Percentiles rank a stretch among this genome's conserved stretches.
These are phyloP conservation scores for Acanthamoeba healyi DNA, from an alignment of 208 protist genomes.

Conservation along the genomic window DNA sequence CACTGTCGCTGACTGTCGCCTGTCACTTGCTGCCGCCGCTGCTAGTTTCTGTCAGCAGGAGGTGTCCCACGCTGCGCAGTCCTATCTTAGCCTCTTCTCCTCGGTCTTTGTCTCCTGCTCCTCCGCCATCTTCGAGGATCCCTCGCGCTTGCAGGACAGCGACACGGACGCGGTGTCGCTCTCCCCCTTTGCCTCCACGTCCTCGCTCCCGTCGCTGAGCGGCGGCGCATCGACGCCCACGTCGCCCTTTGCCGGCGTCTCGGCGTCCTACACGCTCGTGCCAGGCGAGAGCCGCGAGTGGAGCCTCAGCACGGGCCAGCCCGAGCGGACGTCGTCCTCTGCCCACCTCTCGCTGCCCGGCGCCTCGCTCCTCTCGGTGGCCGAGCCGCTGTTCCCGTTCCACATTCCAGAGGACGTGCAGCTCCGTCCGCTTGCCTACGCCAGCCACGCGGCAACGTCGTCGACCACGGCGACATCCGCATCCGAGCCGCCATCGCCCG, in stretches of 20 bases:
- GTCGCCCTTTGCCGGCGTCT: not conserved
- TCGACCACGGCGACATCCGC: not conserved
- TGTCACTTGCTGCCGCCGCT: no score
- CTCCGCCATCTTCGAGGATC: slow-evolving; percentile 41
- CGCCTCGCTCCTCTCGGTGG: not conserved
- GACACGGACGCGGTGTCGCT: not conserved
- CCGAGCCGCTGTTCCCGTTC: not conserved
- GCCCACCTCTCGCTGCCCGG: not conserved
- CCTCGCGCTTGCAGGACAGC: not conserved
- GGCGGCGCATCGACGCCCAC: not conserved
- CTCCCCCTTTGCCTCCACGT: not conserved
- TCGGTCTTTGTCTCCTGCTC: slow-evolving; percentile 14
- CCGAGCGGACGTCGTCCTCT: not conserved
- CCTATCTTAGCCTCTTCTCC: slow-evolving; percentile 52
- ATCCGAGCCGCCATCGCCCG: not conserved
- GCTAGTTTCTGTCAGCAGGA: slow-evolving; percentile 58
- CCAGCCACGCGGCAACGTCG: not conserved
- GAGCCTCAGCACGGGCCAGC: not conserved
- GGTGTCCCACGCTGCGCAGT: slow-evolving; percentile 36
- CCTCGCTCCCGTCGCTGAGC: not conserved
- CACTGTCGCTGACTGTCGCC: not conserved
- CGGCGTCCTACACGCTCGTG: not conserved
- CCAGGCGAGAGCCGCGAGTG: slow-evolving; percentile 10
- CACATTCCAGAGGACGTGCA: slow-evolving; percentile 33
- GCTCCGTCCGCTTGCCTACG: not conserved